Base-by-base conservation (phyloP, 768 basidiomycete genomes). In the Termitomyces sp. region DNA sequence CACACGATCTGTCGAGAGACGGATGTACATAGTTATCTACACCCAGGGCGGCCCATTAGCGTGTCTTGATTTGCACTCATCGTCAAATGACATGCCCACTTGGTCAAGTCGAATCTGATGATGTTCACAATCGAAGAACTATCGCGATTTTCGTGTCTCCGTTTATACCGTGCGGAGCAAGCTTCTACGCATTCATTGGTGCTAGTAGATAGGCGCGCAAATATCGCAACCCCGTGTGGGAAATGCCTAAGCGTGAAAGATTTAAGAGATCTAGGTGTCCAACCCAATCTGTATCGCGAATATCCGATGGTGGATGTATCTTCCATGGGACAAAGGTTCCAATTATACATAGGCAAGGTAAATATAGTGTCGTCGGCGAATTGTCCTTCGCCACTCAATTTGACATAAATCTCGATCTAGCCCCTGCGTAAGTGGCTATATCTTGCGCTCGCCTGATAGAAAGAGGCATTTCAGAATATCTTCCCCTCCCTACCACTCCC, bases 101-200 rank as follows among this genome's bases (percentile, higher is more conserved):
- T n/a, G 28, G 28, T 55, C 24, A 12, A 32, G 39, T 42, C 12
- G n/a, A 18, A 42, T 42, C 40, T 55, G 18, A 42, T 33, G 28
- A 33, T 2, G 8, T n/a, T n/a, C 9, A 8, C 7, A 12, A 33
- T 50, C 16, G 28, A 50, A 50, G 49, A 4, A 24, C 12, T 15
- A 57, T 42, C 64, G 64, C 61, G 53, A 24, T 57, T 62, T 59
- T 35, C 51, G 50, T 18, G 11, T 50, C 61, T n/a, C 61, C 64
- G n/a, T 53, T 44, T 28, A 42, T 40, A 6, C 18, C 22, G 28
- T 56, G 39, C 42, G 39, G 42, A 15, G 7, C 42, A 54, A 24
- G 5, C 22, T 53, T 42, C 24, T 24, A 12, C 12, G 5, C 24
- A 32, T 33, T 13, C 38, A 52, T 22, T 18, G 39, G 20, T 2